Evolutionary conservation across 257 asterid genomes (phyloP).

Genomic region (Gentiana macrophylla): DNA sequence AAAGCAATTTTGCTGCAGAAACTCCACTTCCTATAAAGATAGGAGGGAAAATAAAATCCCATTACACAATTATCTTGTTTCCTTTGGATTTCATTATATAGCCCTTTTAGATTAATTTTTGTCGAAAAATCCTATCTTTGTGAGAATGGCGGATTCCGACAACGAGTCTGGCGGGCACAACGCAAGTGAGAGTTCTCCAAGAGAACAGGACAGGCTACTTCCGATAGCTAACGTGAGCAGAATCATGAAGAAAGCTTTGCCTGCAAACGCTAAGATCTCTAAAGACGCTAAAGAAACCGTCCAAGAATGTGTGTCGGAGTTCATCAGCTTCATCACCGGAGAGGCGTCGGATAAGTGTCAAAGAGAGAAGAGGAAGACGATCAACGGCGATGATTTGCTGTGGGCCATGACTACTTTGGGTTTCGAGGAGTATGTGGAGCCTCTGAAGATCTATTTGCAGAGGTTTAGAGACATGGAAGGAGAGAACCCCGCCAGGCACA

Average conservation of each 20-base stretch:
- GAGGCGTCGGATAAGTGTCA: slow-evolving; percentile 32
- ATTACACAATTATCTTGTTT: not conserved
- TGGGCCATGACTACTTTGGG: slow-evolving; percentile 48
- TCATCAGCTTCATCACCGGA: slow-evolving; percentile 29
- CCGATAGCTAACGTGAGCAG: slow-evolving; percentile 30
- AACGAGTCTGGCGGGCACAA: slow-evolving; percentile 74
- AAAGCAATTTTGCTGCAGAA: not conserved
- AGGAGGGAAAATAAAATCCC: not conserved
- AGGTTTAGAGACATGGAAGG: slow-evolving; percentile 49
- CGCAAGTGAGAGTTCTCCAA: slow-evolving; percentile 18
- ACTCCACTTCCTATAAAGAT: slow-evolving; percentile 3
- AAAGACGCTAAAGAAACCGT: slow-evolving; percentile 29
- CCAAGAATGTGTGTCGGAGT: slow-evolving; percentile 30
- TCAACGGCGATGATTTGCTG: slow-evolving; percentile 44
- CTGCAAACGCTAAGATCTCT: slow-evolving; percentile 26
- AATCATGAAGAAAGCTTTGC: slow-evolving; percentile 24
- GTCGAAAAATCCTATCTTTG: not conserved
- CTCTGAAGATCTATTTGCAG: slow-evolving; percentile 35
- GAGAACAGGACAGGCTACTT: slow-evolving; percentile 26
- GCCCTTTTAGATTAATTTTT: no score
- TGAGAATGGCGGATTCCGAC: slow-evolving; percentile 69
- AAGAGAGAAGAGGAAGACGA: slow-evolving; percentile 30
- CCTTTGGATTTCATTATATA: not conserved
- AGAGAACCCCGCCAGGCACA: slow-evolving; percentile 15
- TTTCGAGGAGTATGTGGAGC: slow-evolving; percentile 40